Evolutionary conservation across 495 filamentous ascomycete genomes (phyloP), one percentile per base, ranked within the genome.

Genomic region (Glonium stellatum): DNA sequence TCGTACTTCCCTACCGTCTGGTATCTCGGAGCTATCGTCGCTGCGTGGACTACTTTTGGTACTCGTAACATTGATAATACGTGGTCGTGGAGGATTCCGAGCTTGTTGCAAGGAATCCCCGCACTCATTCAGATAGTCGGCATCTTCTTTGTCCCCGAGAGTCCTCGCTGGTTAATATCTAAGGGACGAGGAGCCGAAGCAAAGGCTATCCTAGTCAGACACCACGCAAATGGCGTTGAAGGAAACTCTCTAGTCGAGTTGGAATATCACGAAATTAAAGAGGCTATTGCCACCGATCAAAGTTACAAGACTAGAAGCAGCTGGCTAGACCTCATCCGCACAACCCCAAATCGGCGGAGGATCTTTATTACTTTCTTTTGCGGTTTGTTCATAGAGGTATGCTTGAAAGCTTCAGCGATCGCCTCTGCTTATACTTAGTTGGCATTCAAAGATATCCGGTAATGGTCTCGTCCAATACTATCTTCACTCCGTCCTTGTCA

Each of bases 21-120:
- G 36, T 63, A 66, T 50, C 18, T 58, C 12, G 63, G 63, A 12
- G 63, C 63, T 22, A 66, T 66, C 41, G 54, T 66, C 13, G 59
- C 62, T 1, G 34, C 55, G 18, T 65, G 62, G 59, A 36, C 59
- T 44, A 65, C 59, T 3, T 65, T 61, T 34, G 62, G 62, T 19
- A 61, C 58, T 11, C 52, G 48, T 52, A 23, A 51, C 6, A 51
- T 51, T 9, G 21, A 23, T 18, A 36, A 47, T 47, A 53, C 36
- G 23, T 65, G 58, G 62, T 53, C 50, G 21, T 65, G 58, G 62
- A 53, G 62, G 27, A 57, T 61, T 36, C 62, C 58, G 25, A 57
- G 53, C 21, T 50, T 61, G n/a, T 44, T 61, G n/a, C 62, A 65
- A 15, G 48, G 48, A 1, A 10, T 39, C n/a, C 46, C 48, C 19